Evolutionary conservation across 352 stramenopile species (phyloP).

Genomic region (Pythium aquatile): DNA sequence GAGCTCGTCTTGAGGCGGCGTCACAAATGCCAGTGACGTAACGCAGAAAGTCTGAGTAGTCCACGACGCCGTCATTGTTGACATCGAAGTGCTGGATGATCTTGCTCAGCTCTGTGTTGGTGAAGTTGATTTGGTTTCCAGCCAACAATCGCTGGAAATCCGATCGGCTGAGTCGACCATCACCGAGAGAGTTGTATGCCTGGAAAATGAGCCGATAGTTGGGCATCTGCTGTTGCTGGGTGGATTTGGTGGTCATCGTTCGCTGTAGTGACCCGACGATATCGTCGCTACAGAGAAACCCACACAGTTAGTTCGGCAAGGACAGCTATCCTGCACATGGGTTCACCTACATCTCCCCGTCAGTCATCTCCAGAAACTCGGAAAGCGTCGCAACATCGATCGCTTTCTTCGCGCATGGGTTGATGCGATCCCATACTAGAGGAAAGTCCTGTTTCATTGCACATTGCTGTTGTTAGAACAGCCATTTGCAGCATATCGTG

Average conservation of each 20-base stretch:
- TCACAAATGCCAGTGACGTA: slow-evolving; percentile 81
- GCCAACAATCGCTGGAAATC: slow-evolving; percentile 78
- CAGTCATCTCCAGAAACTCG: slow-evolving; percentile 72
- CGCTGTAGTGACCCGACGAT: slow-evolving; percentile 61
- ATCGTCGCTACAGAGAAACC: slow-evolving; percentile 43
- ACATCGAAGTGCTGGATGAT: slow-evolving; percentile 81
- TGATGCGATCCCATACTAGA: slow-evolving; percentile 71
- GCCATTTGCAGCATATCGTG: not conserved
- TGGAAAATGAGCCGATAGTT: slow-evolving; percentile 82
- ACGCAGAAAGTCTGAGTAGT: slow-evolving; percentile 76
- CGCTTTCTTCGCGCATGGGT: slow-evolving; percentile 51
- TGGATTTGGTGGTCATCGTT: slow-evolving; percentile 63
- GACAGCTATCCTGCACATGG: not conserved
- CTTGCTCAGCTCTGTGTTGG: slow-evolving; percentile 68
- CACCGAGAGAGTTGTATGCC: slow-evolving; percentile 65
- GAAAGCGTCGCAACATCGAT: slow-evolving; percentile 56
- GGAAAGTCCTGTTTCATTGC: slow-evolving; percentile 37
- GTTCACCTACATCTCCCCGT: slow-evolving; percentile 65
- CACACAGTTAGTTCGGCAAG: not conserved
- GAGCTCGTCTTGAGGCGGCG: slow-evolving; percentile 44
- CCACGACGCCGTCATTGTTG: slow-evolving; percentile 71
- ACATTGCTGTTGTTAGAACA: not conserved
- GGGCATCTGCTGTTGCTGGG: slow-evolving; percentile 42
- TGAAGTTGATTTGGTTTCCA: slow-evolving; percentile 66
- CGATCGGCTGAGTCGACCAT: slow-evolving; percentile 59